Base-by-base conservation (phyloP, 2,329 filamentous ascomycete genomes). In the Nothophaeocryptopus gaeumannii region DNA sequence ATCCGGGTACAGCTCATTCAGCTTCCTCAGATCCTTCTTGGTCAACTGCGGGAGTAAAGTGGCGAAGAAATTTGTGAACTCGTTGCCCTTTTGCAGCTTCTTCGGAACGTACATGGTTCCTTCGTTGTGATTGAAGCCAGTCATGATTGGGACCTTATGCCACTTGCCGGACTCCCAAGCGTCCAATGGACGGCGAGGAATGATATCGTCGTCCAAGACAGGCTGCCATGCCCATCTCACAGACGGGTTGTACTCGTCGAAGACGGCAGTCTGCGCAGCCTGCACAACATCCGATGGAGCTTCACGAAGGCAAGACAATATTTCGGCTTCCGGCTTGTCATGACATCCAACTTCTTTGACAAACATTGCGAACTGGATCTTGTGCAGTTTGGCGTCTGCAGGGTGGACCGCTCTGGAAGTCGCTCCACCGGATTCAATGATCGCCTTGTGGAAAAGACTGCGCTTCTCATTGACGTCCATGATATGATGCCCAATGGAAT, bases 101-200 rank as follows among this genome's bases (percentile, higher is more conserved):
- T 71, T 65, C 0, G 83, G 78, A 1, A 88, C 78, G 62, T 88
- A 89, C 33, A 74, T 65, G 0, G 81, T 77, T 12, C 85, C 86
- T 65, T 89, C 86, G 60, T 88, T 83, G 34, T 81, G 79, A 67
- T 83, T 84, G 72, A 83, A 89, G 7, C 85, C 85, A 0, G 84
- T 87, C 41, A 89, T 69, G 41, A 89, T 76, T 7, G 83, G 81
- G 7, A 84, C 72, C 55, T 75, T 74, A 57, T 83, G 74, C 63
- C 76, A 80, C 12, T 71, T 66, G 0, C 76, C 72, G 0, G 75
- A 69, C 20, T 72, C 64, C 81, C 81, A 85, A n/a, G 77, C 74
- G n/a, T 75, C 70, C 10, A 85, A 72, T 2, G 85, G 84, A 9
- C 78, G 69, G 20, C 76, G 72, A 2, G 76, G 73, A 45, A 88